Base-by-base conservation (phyloP, 202 grass and related monocot species). In the Schoenoplectus tabernaemontani region DNA sequence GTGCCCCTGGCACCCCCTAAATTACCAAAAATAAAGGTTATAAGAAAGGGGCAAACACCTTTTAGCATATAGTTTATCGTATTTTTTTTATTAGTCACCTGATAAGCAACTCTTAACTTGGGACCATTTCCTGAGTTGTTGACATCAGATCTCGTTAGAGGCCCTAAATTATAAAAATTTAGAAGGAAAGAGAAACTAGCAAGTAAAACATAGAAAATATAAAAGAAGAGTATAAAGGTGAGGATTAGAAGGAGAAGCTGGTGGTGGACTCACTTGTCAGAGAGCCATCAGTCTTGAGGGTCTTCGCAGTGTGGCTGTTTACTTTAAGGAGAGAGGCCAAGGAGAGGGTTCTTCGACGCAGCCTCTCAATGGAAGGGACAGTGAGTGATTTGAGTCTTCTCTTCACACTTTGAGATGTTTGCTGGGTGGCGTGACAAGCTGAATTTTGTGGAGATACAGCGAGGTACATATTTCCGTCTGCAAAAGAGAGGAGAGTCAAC, bases 61-160 rank as follows among this genome's bases (percentile, higher is more conserved):
- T 47, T 48, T 4, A n/a, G 57, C 2, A 80, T 11, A 50, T 48
- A 72, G 38, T 78, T 54, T 22, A 20, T 65, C 43, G 30, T 2
- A 34, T 62, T 32, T 32, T 28, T 24, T 61, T 59, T 59, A 11
- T 0, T 28, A 13, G 26, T 32, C 53, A 97, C 91, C 95, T 97
- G 95, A 82, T 97, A 97, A 51, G 95, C 95, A 68, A 97, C 95
- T 80, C 85, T 86, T 66, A 97, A 85, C 30, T 79, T 83, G 50
- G 87, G 51, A 57, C 80, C 80, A 26, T 83, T 20, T 26, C 20
- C 37, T 41, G 50, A 85, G 24, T 84, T 87, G 47, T 85, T 83
- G 73, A 86, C 63, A 76, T 87, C 91, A 63, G 77, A 84, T 9
- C 77, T 85, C 0, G 95, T 87, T 19, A 97, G 89, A 39, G 87